phyloP scores from a whole-genome alignment of 2,329 filamentous ascomycete genomes.

The Cordyceps farinosa region DNA sequence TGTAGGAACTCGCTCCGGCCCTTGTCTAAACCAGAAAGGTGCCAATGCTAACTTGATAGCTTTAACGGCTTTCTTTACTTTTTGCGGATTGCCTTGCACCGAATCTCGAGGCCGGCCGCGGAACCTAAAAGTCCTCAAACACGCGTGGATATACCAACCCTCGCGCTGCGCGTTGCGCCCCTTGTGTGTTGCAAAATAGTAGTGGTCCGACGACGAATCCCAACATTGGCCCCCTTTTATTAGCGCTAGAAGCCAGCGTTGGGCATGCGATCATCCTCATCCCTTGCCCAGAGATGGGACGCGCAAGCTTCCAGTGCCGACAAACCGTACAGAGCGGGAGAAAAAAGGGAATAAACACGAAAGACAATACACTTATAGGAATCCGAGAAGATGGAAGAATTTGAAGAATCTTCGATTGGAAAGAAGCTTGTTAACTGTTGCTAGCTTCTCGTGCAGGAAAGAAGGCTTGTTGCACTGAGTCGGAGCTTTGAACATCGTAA shows the following conservation, averaged over 20 bases:
- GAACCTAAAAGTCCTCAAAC: neutral
- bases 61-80: neutral
- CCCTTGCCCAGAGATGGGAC: neutral
- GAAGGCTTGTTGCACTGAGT: too few relatives aligned
- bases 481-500: too few relatives aligned
- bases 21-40: neutral
- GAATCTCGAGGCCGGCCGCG: neutral
- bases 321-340: neutral
- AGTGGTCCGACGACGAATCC: neutral
- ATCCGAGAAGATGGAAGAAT: too few relatives aligned
- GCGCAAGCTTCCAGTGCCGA: slow-evolving; percentile 1
- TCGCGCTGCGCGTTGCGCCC: neutral
- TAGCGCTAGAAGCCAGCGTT: neutral
- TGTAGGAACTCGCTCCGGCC: neutral
- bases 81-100: neutral
- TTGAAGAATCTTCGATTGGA: too few relatives aligned
- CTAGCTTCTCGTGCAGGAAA: too few relatives aligned
- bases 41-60: neutral
- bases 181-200: neutral
- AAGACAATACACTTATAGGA: neutral
- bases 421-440: too few relatives aligned
- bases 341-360: neutral
- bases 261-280: neutral
- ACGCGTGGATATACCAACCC: neutral
- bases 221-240: too few relatives aligned